Evolutionary conservation across 2,329 filamentous ascomycete genomes (phyloP).

Genomic region (Penicillium sp.): DNA sequence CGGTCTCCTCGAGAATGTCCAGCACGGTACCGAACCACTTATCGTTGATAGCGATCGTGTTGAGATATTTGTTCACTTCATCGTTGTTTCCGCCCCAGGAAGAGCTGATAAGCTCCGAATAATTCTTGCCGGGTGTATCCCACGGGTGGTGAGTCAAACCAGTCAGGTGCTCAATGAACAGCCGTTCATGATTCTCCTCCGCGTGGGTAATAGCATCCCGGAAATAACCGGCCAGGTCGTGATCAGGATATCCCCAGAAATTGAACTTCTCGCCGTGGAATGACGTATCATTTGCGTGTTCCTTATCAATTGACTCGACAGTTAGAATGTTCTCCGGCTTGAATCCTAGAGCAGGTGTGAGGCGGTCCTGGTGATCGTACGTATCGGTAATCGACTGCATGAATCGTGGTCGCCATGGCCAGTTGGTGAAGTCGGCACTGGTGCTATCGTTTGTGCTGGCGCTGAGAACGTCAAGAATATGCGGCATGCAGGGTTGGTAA

Average conservation of each 20-base stretch:
- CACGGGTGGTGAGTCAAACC: slow-evolving; percentile 31
- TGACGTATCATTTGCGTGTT: slow-evolving; percentile 17
- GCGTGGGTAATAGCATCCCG: slow-evolving; percentile 27
- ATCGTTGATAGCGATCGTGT: slow-evolving; percentile 29
- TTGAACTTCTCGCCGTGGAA: slow-evolving; percentile 22
- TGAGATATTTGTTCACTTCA: slow-evolving; percentile 29
- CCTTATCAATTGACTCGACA: slow-evolving; percentile 19
- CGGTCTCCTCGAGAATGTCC: slow-evolving; percentile 27
- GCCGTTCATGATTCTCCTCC: slow-evolving; percentile 25
- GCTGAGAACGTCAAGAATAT: slow-evolving; percentile 25
- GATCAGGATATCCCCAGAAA: slow-evolving; percentile 27
- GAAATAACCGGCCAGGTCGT: slow-evolving; percentile 23
- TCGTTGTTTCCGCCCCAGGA: slow-evolving; percentile 18
- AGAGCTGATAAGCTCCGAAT: slow-evolving; percentile 21
- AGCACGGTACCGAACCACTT: slow-evolving; percentile 29
- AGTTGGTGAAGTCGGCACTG: slow-evolving; percentile 23
- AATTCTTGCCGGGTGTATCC: slow-evolving; percentile 22
- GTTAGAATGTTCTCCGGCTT: slow-evolving; percentile 20
- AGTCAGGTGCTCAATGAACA: slow-evolving; percentile 31
- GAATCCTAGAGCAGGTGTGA: slow-evolving; percentile 29
- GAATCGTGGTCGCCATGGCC: slow-evolving; percentile 29
- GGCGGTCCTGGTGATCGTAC: slow-evolving; percentile 28
- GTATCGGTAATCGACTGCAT: slow-evolving; percentile 33
- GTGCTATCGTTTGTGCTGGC: slow-evolving; percentile 17
- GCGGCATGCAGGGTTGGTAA: slow-evolving; percentile 48